These are phyloP conservation scores for Martensiomyces pterosporus DNA, from an alignment of 192 early-diverging fungal genomes.

Conservation along the genomic window DNA sequence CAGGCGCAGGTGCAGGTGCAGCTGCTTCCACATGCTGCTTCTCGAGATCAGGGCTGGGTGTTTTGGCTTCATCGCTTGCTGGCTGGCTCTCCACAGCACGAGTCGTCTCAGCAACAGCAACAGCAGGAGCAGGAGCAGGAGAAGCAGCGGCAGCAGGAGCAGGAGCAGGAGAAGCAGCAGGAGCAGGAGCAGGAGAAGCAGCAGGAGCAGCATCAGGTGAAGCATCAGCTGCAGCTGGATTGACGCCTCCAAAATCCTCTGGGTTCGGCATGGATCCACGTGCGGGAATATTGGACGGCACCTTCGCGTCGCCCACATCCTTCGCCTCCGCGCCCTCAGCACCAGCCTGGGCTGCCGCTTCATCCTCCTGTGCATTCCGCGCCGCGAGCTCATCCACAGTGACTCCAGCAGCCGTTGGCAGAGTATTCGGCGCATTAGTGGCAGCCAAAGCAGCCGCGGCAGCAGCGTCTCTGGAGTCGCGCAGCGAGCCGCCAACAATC, in stretches of 20 bases:
- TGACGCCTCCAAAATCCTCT: not conserved
- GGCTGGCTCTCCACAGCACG: too few species aligned
- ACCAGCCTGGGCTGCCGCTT: not conserved
- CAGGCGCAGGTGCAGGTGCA: too few species aligned
- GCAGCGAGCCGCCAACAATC: constrained; percentile 26
- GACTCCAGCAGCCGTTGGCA: constrained; percentile 28
- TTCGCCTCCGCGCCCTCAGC: not conserved
- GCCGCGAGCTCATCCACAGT: constrained; percentile 16
- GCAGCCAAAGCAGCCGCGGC: constrained; percentile 8
- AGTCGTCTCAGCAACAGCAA: too few species aligned
- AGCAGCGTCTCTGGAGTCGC: constrained; percentile 15
- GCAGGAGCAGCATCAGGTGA: too few species aligned
- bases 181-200: too few species aligned
- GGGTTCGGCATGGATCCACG: not conserved
- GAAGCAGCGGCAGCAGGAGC: too few species aligned
- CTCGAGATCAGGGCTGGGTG: too few species aligned
- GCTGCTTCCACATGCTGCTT: too few species aligned
- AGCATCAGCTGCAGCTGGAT: not conserved
- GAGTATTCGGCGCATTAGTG: constrained; percentile 1
- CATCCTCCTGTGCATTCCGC: constrained; percentile 16
- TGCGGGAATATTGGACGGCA: not conserved
- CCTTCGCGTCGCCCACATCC: not conserved
- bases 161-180: too few species aligned
- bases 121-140: too few species aligned
- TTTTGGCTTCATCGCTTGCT: too few species aligned